A percentile compares a stretch with the other conserved stretches of the same genome.
Evolutionary conservation across 2,329 filamentous ascomycete genomes (phyloP).

Genomic region (Aspergillus tamarii): DNA sequence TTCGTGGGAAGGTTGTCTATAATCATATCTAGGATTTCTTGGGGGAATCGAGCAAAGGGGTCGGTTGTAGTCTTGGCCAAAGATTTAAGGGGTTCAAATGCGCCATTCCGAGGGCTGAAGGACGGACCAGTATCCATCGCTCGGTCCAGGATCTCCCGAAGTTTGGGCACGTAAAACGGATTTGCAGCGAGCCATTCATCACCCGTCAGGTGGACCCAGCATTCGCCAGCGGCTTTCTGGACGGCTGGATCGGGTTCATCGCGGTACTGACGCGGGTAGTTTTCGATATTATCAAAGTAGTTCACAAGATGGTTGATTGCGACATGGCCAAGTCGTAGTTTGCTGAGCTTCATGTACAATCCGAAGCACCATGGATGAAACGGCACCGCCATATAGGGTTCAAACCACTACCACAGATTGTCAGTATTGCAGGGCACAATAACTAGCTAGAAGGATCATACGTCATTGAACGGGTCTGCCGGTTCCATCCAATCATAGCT

Average conservation of each 20-base stretch:
- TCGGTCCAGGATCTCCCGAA: background rate
- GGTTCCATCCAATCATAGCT: too few relatives aligned
- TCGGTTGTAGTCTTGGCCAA: background rate
- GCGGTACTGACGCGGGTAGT: background rate
- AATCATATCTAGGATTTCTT: background rate
- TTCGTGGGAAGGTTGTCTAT: background rate
- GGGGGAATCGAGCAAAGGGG: background rate
- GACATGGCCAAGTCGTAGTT: background rate
- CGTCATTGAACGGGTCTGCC: background rate
- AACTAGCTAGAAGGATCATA: background rate
- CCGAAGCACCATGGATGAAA: constrained; percentile 11
- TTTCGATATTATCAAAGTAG: background rate
- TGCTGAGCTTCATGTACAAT: background rate
- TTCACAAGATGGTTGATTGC: background rate
- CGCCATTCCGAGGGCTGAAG: background rate
- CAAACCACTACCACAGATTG: too few relatives aligned
- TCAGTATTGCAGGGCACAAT: too few relatives aligned
- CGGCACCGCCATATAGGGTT: background rate
- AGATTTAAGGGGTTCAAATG: background rate
- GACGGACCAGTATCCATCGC: background rate
- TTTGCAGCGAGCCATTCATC: constrained; percentile 7
- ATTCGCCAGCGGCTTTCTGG: too few relatives aligned
- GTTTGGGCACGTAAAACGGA: constrained; percentile 7
- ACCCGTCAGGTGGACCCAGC: background rate
- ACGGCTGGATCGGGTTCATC: background rate